Conservation (phyloP, 1,284 basidiomycete species). For the Neolentinus lepideus region DNA sequence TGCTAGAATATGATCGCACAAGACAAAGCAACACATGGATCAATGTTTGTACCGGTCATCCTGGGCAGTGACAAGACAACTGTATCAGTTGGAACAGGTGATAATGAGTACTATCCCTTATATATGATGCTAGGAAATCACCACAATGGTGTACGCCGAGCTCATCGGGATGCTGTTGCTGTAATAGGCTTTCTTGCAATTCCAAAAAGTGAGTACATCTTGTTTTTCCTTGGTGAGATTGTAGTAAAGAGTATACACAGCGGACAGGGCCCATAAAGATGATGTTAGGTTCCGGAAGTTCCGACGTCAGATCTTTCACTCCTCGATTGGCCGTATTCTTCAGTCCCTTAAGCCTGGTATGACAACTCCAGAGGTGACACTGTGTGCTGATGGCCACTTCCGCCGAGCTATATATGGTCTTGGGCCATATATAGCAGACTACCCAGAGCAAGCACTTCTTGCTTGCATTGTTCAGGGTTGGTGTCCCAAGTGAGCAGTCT, state of each 20-base stretch:
- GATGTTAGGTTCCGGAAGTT: constrained; percentile 10
- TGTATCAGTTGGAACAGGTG: constrained; percentile 13
- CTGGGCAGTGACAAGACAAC: constrained; percentile 19
- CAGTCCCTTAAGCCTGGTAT: constrained; percentile 8
- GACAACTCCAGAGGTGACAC: constrained; percentile 9
- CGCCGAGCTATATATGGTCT: no score
- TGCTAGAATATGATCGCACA: constrained; percentile 11
- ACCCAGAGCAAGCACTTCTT: no score
- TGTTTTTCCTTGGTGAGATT: background rate
- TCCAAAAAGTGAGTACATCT: background rate
- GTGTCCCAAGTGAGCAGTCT: constrained; percentile 13
- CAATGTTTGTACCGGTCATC: constrained; percentile 17
- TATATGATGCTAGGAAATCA: constrained; percentile 14
- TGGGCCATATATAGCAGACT: constrained; percentile 20
- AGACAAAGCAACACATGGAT: constrained; percentile 11
- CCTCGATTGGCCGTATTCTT: constrained; percentile 8
- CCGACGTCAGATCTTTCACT: constrained; percentile 3
- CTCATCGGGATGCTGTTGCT: constrained; percentile 11
- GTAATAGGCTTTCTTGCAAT: constrained; percentile 13
- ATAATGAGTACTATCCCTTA: constrained; percentile 14
- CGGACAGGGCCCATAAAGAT: constrained; percentile 6
- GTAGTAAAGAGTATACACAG: background rate
- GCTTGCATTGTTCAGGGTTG: constrained; percentile 17
- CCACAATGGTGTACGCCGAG: constrained; percentile 11
- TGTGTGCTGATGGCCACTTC: no score